phyloP scores from a whole-genome alignment of 805 yeast genomes.

The Grigorovia yakushimaensis region DNA sequence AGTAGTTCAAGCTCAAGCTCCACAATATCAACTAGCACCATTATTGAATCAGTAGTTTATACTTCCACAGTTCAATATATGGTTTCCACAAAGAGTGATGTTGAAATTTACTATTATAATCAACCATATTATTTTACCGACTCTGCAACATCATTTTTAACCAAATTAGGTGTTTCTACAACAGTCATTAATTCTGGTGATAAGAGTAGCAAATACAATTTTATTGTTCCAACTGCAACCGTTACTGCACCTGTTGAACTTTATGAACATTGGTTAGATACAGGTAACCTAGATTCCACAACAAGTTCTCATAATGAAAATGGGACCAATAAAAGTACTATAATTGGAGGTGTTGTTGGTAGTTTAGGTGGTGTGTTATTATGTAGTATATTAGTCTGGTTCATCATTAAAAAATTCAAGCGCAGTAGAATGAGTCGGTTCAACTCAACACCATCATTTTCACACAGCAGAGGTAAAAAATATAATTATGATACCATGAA shows the following conservation, averaged over 20 bases:
- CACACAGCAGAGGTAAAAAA: not conserved
- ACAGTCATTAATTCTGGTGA: constrained; percentile 4
- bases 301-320: not conserved
- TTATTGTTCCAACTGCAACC: not conserved
- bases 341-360: constrained; percentile 26
- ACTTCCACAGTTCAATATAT: not conserved
- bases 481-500: constrained; percentile 1
- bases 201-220: not conserved
- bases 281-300: constrained; percentile 4
- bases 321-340: constrained; percentile 10
- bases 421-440: constrained; percentile 4
- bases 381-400: constrained; percentile 14
- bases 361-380: constrained; percentile 22
- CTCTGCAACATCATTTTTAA: constrained; percentile 12
- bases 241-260: constrained; percentile 14
- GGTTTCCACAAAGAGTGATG: not conserved
- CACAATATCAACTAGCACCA: not conserved
- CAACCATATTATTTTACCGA: constrained; percentile 16
- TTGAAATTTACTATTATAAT: constrained; percentile 7
- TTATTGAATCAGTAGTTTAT: not conserved
- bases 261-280: constrained; percentile 19
- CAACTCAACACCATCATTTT: not conserved
- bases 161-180: constrained; percentile 12
- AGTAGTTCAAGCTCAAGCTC: too few species aligned
- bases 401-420: constrained; percentile 8